Evolutionary conservation across 257 asterid species (phyloP).

Genomic region (Solanum stenotomum): DNA sequence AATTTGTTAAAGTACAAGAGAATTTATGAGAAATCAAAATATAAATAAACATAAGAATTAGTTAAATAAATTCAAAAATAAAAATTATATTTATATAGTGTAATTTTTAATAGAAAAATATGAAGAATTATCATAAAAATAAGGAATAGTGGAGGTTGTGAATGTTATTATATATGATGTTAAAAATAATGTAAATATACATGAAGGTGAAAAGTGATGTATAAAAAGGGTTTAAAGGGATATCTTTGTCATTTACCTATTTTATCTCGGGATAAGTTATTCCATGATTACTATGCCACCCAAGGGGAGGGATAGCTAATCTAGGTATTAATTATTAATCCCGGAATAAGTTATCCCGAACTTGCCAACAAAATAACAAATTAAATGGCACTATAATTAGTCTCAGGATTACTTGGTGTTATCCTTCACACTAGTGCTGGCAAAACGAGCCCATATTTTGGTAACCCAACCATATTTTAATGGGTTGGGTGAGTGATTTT

Average conservation of each 20-base stretch:
- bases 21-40: neutral
- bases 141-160: neutral
- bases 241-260: neutral
- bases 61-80: neutral
- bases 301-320: neutral
- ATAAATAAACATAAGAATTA: neutral
- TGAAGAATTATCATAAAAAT: neutral
- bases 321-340: too few relatives aligned
- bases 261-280: too few relatives aligned
- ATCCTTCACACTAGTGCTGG: neutral
- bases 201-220: neutral
- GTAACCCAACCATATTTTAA: too few relatives aligned
- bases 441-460: neutral
- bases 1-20: neutral
- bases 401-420: neutral
- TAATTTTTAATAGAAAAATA: too few relatives aligned
- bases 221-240: neutral
- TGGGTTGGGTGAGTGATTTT: too few relatives aligned
- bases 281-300: neutral
- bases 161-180: neutral
- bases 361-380: neutral
- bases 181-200: too few relatives aligned
- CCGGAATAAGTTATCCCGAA: neutral
- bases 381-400: neutral
- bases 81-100: too few relatives aligned